phyloP scores from a whole-genome alignment of 257 asterid species.

The Solanum bulbocastanum region DNA sequence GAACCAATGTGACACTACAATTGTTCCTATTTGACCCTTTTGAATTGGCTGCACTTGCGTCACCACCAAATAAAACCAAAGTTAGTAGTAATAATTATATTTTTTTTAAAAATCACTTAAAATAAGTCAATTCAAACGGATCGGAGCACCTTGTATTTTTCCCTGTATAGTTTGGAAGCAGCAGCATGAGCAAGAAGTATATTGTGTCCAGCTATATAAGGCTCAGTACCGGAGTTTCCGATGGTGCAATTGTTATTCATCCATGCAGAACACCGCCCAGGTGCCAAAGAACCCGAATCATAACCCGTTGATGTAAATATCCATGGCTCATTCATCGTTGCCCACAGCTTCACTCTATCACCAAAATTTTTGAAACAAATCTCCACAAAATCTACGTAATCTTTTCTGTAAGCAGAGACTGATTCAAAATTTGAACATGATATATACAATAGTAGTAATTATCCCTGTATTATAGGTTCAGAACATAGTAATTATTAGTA shows the following conservation, averaged over 20 bases:
- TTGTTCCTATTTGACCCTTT: constrained; percentile 54
- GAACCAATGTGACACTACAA: constrained; percentile 26
- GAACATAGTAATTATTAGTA: no score
- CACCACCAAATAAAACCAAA: neutral
- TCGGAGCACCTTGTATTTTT: constrained; percentile 22
- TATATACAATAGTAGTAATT: no score
- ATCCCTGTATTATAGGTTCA: no score
- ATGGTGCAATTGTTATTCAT: constrained; percentile 13
- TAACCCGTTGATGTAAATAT: constrained; percentile 22
- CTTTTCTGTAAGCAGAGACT: constrained; percentile 19
- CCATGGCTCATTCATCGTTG: constrained; percentile 47
- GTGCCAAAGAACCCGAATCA: constrained; percentile 31
- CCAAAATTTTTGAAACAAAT: constrained; percentile 53
- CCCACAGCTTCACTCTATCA: constrained; percentile 49
- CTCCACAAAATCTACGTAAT: constrained; percentile 34
- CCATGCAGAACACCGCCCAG: constrained; percentile 49
- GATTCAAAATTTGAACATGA: neutral
- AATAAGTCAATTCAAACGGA: no score
- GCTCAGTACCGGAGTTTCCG: constrained; percentile 51
- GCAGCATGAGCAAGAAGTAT: constrained; percentile 43
- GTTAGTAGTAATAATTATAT: neutral
- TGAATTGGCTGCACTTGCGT: constrained; percentile 23
- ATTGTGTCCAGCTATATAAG: constrained; percentile 48
- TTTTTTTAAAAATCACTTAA: no score
- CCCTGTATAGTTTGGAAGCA: constrained; percentile 24